Base-by-base conservation (phyloP, 768 basidiomycete species). In the Auricularia auricula-judae region DNA sequence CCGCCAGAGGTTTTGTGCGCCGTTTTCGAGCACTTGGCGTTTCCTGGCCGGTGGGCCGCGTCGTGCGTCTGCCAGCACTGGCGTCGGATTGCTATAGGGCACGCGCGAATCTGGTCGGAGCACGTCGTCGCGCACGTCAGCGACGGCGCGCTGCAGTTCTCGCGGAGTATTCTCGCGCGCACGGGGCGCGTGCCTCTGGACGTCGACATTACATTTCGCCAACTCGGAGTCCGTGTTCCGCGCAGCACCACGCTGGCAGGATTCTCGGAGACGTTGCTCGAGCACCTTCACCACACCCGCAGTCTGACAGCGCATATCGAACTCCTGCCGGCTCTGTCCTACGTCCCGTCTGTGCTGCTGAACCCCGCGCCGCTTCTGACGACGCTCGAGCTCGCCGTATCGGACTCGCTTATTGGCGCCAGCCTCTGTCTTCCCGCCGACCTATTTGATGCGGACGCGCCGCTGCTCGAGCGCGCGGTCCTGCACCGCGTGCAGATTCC, bases 1-100 rank as follows among this genome's bases (percentile, higher is more conserved):
- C 89, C 88, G 2, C 71, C 77, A 36, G 89, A 91, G 71, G 84
- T 90, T 64, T 74, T 89, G 65, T 74, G 73, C 73, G 80, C 83
- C 65, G 86, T 91, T 67, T 82, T 90, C 68, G 86, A 82, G 65
- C 76, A 76, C 68, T 79, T 84, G 43, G 29, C 5, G 1, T 29
- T 4, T 23, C 4, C 67, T 71, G 29, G 77, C 78, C 11, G 70
- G 66, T 64, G 66, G 44, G 59, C 69, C 61, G 70, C 89, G 65
- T 85, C 86, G 8, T 84, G 81, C 79, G 80, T 84, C 21, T 89
- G 86, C 69, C 76, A 73, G 63, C 74, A 74, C 47, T 86, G 86
- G 85, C 79, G 86, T 62, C 72, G 72, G 36, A 70, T 81, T 18
- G 80, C 80, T 62, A 72, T 81, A 39, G 71, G 71, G 23, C 82